Conservation (phyloP, 1,139 yeast species). For the Candida sojae region DNA sequence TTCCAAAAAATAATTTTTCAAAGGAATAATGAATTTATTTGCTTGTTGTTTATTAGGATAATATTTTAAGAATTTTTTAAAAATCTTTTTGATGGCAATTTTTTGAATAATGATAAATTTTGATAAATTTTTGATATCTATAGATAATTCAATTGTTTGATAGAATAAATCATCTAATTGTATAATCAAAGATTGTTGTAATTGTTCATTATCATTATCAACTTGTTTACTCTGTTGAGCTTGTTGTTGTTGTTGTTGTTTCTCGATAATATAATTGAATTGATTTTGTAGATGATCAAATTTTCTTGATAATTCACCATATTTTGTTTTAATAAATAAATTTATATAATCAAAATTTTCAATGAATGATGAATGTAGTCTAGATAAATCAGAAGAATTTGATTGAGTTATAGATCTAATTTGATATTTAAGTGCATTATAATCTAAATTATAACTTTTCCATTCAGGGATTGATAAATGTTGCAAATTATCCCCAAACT, state of each 20-base stretch:
- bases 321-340: slow-evolving; percentile 64
- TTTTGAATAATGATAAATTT: slow-evolving; percentile 78
- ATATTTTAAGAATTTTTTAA: slow-evolving; percentile 78
- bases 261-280: slow-evolving; percentile 14
- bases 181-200: slow-evolving; percentile 14
- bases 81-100: slow-evolving; percentile 76
- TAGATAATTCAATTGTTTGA: slow-evolving; percentile 50
- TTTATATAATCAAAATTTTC: slow-evolving; percentile 55
- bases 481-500: slow-evolving; percentile 77
- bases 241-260: background rate
- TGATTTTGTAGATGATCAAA: slow-evolving; percentile 23
- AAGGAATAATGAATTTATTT: slow-evolving; percentile 37
- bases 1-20: slow-evolving; percentile 36
- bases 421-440: slow-evolving; percentile 68
- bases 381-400: slow-evolving; percentile 19
- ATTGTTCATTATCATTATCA: slow-evolving; percentile 2
- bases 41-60: slow-evolving; percentile 37
- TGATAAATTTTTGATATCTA: slow-evolving; percentile 67
- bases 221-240: background rate
- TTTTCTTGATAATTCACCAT: slow-evolving; percentile 55
- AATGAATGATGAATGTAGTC: slow-evolving; percentile 33
- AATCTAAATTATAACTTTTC: slow-evolving; percentile 81
- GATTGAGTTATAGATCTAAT: slow-evolving; percentile 41
- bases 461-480: slow-evolving; percentile 85
- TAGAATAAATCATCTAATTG: slow-evolving; percentile 32